Evolutionary conservation across 805 yeast species (phyloP), one percentile per base, ranked within the genome.

Genomic region (Metschnikowia baotianmanensis): DNA sequence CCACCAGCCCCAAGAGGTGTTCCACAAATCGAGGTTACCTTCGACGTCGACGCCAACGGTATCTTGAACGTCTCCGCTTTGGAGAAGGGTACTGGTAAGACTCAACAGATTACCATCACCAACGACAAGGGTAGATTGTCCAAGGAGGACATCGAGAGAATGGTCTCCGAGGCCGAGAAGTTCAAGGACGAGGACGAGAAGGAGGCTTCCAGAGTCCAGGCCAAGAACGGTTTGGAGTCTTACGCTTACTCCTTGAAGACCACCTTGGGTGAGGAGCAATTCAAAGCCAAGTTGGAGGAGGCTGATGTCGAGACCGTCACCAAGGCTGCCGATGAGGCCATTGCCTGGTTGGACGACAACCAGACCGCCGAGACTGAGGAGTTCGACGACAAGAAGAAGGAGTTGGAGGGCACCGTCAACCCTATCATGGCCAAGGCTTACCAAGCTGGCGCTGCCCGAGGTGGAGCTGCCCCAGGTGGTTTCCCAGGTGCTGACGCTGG

Each of bases 1-100:
- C 97, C 97, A 62, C 96, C 96, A 57, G 96, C 96, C 33, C 96
- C 96, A 74, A 88, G 96, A 76, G 97, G 97, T 79, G 95, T 86
- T 53, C 97, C 97, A 63, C 96, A 89, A 77, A 84, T 90, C 59
- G 97, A 90, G 79, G 97, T 90, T 55, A 90, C 96, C 59, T 90
- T 90, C 65, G 97, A 90, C 69, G 76, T 90, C 61, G 97, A 90
- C 70, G 96, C 97, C 54, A 90, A 90, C 71, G 97, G 97, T 77
- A 90, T 90, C 72, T 77, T 90, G 72, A 90, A 90, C 71, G 97
- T 90, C 44, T 83, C 95, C 55, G 97, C 97, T 46, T 77, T 89
- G 57, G 98, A 90, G 78, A 90, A 91, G 81, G 96, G 96, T 76
- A 91, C 97, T 52, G 98, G 97, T 77, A 91, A 90, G 80, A 74